A percentile compares a stretch with the other conserved stretches of the same genome.
Conservation (phyloP, 352 stramenopile genomes). For the Pythium phragmitis region DNA sequence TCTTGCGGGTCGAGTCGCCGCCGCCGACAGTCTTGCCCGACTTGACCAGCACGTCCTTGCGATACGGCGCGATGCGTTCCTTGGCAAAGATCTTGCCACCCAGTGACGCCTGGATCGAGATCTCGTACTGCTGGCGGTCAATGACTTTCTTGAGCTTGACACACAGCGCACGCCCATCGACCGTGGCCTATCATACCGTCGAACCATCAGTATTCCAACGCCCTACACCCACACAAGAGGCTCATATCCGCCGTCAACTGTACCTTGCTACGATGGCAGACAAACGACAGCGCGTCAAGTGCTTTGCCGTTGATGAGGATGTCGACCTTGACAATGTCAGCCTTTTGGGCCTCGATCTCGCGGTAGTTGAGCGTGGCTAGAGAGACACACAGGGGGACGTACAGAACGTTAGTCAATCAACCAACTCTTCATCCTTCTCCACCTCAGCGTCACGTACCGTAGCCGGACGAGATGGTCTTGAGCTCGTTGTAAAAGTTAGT, state of each 20-base stretch:
- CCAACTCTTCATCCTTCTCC: no score
- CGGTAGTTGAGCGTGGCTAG: slow-evolving; percentile 93
- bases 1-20: slow-evolving; percentile 97
- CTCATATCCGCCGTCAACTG: background rate
- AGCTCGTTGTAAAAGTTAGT: slow-evolving; percentile 99
- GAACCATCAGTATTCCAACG: background rate
- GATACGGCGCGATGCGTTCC: slow-evolving; percentile 95
- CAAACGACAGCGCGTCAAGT: slow-evolving; percentile 97
- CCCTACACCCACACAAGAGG: background rate
- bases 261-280: slow-evolving; percentile 88
- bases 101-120: slow-evolving; percentile 97
- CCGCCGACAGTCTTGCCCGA: slow-evolving; percentile 95
- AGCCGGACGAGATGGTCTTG: slow-evolving; percentile 95
- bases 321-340: slow-evolving; percentile 95
- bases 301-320: slow-evolving; percentile 94
- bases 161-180: slow-evolving; percentile 87
- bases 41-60: slow-evolving; percentile 97
- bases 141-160: slow-evolving; percentile 97
- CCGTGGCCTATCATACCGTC: slow-evolving; percentile 36
- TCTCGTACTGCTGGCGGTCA: slow-evolving; percentile 98
- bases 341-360: slow-evolving; percentile 87
- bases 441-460: slow-evolving; percentile 49
- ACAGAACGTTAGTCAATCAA: background rate
- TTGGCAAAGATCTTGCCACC: slow-evolving; percentile 96
- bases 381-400: background rate